A percentile compares a stretch with the other conserved stretches of the same genome.
Conservation (phyloP, 1,284 basidiomycete genomes). For the Psilocybe mexicana region DNA sequence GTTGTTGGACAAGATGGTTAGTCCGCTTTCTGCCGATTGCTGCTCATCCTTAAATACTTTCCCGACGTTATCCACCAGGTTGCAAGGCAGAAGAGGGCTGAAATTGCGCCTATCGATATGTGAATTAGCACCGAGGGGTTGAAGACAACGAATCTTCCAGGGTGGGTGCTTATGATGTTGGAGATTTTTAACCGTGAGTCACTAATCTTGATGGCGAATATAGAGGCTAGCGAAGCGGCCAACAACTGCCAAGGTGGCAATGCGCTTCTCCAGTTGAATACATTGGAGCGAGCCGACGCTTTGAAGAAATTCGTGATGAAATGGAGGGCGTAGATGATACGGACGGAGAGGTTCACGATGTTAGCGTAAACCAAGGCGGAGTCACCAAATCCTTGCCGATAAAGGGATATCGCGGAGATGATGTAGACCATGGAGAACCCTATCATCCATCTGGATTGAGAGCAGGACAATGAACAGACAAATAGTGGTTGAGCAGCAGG, state of each 20-base stretch:
- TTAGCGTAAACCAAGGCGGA: slow-evolving; percentile 62
- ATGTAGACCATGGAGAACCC: slow-evolving; percentile 66
- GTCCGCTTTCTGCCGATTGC: not conserved
- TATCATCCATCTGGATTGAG: slow-evolving; percentile 61
- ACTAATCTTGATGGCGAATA: slow-evolving; percentile 27
- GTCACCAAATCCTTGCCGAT: slow-evolving; percentile 58
- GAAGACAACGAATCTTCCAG: slow-evolving; percentile 33
- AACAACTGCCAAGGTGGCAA: slow-evolving; percentile 36
- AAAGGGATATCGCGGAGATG: slow-evolving; percentile 50
- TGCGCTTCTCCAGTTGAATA: slow-evolving; percentile 27
- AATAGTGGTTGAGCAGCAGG: not conserved
- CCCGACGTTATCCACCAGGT: slow-evolving; percentile 48
- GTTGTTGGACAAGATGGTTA: not conserved
- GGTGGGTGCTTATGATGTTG: slow-evolving; percentile 21
- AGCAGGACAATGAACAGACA: not conserved
- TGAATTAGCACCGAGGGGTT: slow-evolving; percentile 37
- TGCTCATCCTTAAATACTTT: slow-evolving; percentile 10
- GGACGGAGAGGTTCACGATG: slow-evolving; percentile 28
- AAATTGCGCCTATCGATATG: slow-evolving; percentile 39
- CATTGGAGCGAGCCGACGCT: slow-evolving; percentile 3
- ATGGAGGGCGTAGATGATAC: slow-evolving; percentile 28
- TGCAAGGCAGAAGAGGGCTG: slow-evolving; percentile 42
- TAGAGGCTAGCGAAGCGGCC: slow-evolving; percentile 33
- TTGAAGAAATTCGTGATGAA: slow-evolving; percentile 26
- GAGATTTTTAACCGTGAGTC: slow-evolving; percentile 23